These are phyloP conservation scores for Lumnitzera racemosa DNA, from an alignment of 345 rosid species.

Conservation along the genomic window DNA sequence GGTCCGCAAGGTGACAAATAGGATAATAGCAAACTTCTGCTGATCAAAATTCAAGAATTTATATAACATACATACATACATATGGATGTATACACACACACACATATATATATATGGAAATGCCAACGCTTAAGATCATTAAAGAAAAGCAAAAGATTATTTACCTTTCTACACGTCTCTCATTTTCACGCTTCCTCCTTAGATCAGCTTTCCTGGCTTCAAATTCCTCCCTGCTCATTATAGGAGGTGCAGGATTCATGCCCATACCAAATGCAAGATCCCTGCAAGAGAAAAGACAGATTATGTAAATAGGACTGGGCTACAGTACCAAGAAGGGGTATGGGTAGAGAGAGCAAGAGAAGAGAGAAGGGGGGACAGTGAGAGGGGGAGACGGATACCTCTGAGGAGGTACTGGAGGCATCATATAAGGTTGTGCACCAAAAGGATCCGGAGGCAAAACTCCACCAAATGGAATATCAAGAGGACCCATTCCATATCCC, in stretches of 20 bases:
- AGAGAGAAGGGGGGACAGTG: neutral
- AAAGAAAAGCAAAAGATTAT: neutral
- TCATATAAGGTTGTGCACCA: conserved; percentile 48
- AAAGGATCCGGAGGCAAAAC: conserved; percentile 59
- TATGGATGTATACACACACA: too few species aligned
- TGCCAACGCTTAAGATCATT: too few species aligned
- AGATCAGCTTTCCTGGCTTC: conserved; percentile 87
- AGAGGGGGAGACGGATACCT: conserved; percentile 27
- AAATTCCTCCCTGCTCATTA: conserved; percentile 86
- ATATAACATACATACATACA: too few species aligned
- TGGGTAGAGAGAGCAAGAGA: too few species aligned
- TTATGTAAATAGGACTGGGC: neutral
- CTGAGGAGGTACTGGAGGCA: conserved; percentile 55
- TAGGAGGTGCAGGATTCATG: conserved; percentile 66
- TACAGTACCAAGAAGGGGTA: too few species aligned
- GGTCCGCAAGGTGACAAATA: too few species aligned
- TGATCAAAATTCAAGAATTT: too few species aligned
- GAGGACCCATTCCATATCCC: conserved; percentile 53
- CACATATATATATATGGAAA: too few species aligned
- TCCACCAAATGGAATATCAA: conserved; percentile 56
- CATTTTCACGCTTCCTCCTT: conserved; percentile 77
- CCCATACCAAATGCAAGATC: conserved; percentile 84
- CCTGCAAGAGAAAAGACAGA: conserved; percentile 24
- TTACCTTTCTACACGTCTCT: conserved; percentile 76
- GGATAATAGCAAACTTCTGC: too few species aligned